Evolutionary conservation across 2,329 filamentous ascomycete species (phyloP).

Genomic region (Zymoseptoria pseudotritici): DNA sequence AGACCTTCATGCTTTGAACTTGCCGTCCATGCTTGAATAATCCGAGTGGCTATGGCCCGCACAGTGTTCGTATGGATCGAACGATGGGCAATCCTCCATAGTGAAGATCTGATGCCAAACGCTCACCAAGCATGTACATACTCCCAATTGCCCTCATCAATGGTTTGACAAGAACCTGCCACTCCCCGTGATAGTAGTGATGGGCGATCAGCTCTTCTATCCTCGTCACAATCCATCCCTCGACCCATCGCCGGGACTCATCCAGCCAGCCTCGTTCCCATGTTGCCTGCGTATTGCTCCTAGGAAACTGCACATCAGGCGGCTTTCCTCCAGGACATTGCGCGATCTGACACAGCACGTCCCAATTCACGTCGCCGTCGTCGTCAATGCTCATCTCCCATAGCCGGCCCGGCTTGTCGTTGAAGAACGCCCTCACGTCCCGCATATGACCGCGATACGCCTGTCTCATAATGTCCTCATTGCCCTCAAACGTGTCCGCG

Average conservation of each 20-base stretch:
- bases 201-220: slow-evolving; percentile 19
- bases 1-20: not conserved
- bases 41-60: not conserved
- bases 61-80: not conserved
- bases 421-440: slow-evolving; percentile 18
- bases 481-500: slow-evolving; percentile 16
- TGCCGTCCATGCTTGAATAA: not conserved
- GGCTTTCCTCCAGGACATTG: slow-evolving; percentile 13
- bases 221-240: slow-evolving; percentile 24
- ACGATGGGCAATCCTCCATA: slow-evolving; percentile 11
- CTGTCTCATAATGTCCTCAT: slow-evolving; percentile 19
- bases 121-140: slow-evolving; percentile 19
- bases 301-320: slow-evolving; percentile 15
- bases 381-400: slow-evolving; percentile 20
- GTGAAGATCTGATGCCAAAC: slow-evolving; percentile 22
- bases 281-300: slow-evolving; percentile 21
- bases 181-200: slow-evolving; percentile 18
- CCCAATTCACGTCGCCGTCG: slow-evolving; percentile 19
- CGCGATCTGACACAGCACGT: slow-evolving; percentile 16
- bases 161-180: slow-evolving; percentile 10
- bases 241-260: slow-evolving; percentile 17
- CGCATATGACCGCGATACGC: slow-evolving; percentile 20
- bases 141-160: slow-evolving; percentile 17
- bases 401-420: slow-evolving; percentile 14
- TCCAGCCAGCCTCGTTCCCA: slow-evolving; percentile 21